Base-by-base conservation (phyloP, 2,329 filamentous ascomycete species). In the Nemania sp. region DNA sequence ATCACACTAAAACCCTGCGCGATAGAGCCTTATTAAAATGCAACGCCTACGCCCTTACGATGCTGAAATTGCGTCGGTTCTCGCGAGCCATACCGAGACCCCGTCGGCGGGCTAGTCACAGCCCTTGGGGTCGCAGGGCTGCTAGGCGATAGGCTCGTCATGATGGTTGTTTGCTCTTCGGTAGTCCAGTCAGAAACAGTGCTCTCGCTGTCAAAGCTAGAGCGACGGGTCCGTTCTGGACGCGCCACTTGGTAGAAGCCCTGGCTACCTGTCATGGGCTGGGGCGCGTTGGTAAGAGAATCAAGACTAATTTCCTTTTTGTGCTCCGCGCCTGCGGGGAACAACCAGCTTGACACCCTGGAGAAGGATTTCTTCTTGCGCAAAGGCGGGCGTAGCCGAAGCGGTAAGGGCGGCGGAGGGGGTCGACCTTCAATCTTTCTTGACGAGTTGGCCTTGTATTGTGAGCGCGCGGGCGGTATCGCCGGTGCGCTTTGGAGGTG, bases 331-430 rank as follows among this genome's bases (percentile, higher is more conserved):
- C 49, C 64, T 26, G 65, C 62, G 15, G 70, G 67, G 39, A 78
- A 74, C 60, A 86, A 72, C 82, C 83, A 86, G 60, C 69, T 77
- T 2, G 83, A 85, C 7, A 86, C 80, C 14, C 78, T 76, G 8
- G 82, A 83, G 64, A 87, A 86, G 0, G 83, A 85, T 64, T 86
- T 86, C 75, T 86, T 86, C 74, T 86, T 86, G 54, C 83, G 75
- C 57, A 86, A 66, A 1, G 81, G 81, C 6, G 82, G 82, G n/a
- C 80, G 78, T 51, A 84, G 74, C 14, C 83, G 77, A 20, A 85
- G 74, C 0, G 82, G 82, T 4, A 84, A 70, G 2, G 83, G 82
- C 1, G 82, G 82, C 2, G 80, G 79, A 1, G 80, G 74, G 1
- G 74, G 70, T 6, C 71, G 67, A 5, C 74, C 70, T 19, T 74